These are phyloP conservation scores for Sugiyamaella xylanicola DNA, from an alignment of 1,139 yeast genomes.

Conservation along the genomic window DNA sequence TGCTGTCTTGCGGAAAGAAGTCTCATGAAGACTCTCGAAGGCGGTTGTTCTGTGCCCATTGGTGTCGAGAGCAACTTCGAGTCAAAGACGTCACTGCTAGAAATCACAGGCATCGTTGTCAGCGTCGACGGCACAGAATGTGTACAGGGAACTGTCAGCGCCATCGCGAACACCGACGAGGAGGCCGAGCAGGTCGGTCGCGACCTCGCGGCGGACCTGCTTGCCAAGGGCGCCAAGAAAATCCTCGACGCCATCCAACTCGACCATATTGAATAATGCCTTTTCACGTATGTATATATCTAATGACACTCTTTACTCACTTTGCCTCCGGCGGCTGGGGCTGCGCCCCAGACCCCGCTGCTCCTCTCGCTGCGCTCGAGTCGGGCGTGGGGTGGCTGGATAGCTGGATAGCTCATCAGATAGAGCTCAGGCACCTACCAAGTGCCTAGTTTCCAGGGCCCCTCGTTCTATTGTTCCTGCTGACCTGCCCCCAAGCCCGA, in stretches of 20 bases:
- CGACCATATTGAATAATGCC: conserved; percentile 40
- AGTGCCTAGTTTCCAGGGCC: too few relatives aligned
- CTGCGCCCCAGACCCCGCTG: background rate
- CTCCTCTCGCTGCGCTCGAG: background rate
- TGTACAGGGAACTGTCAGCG: conserved; percentile 57
- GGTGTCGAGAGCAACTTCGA: conserved; percentile 75
- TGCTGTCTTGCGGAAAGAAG: conserved; percentile 92
- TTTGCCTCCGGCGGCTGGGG: background rate
- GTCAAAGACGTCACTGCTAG: conserved; percentile 50
- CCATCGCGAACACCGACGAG: conserved; percentile 45
- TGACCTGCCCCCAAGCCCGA: too few relatives aligned
- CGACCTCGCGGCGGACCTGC: conserved; percentile 65
- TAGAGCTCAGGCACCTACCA: too few relatives aligned
- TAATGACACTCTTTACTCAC: background rate
- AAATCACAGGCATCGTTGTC: conserved; percentile 67
- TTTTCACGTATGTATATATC: conserved; percentile 13
- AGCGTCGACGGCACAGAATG: conserved; percentile 76
- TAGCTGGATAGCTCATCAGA: too few relatives aligned
- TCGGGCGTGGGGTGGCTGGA: background rate
- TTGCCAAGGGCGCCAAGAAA: conserved; percentile 75
- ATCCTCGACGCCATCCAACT: conserved; percentile 82
- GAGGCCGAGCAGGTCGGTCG: conserved; percentile 77
- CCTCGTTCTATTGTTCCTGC: too few relatives aligned
- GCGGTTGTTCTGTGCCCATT: conserved; percentile 97
- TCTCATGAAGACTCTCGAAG: conserved; percentile 84